phyloP scores from a whole-genome alignment of 352 stramenopile genomes.

The Pythium rishiriense region DNA sequence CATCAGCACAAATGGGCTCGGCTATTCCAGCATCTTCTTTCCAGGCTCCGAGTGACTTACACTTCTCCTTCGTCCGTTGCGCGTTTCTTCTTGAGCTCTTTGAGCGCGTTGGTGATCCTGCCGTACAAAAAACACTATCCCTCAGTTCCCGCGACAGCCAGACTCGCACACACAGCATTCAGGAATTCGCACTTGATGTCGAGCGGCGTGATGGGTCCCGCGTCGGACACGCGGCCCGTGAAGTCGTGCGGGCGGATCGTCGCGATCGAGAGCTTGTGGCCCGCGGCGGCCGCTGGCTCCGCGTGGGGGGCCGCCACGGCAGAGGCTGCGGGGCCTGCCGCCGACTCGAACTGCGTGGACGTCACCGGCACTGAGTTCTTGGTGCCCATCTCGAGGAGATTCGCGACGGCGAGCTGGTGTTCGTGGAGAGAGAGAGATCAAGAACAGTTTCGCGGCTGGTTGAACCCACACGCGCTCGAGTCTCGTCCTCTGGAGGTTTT shows the following conservation, averaged over 20 bases:
- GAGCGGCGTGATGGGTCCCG: conserved; percentile 38
- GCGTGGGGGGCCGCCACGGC: conserved; percentile 4
- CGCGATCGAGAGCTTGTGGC: conserved; percentile 33
- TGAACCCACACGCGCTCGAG: no score
- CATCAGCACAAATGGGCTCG: no score
- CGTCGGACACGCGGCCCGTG: not conserved
- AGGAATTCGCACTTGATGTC: conserved; percentile 76
- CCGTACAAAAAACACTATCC: not conserved
- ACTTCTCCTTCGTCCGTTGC: conserved; percentile 46
- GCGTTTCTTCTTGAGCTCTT: conserved; percentile 65
- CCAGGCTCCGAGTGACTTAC: no score
- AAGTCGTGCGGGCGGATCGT: conserved; percentile 58
- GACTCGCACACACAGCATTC: no score
- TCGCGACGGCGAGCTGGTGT: not conserved
- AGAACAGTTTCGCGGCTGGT: no score
- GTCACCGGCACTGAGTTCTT: conserved; percentile 61
- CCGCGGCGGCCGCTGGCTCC: not conserved
- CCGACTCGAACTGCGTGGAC: conserved; percentile 30
- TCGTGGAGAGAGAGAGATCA: not conserved
- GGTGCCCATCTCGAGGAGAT: conserved; percentile 43
- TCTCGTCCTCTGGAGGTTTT: not conserved
- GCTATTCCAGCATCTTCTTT: no score
- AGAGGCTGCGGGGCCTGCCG: not conserved
- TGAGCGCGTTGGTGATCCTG: conserved; percentile 81
- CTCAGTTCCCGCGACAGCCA: no score